These are phyloP conservation scores for Sarcodon aspratus DNA, from an alignment of 768 basidiomycete genomes.

Conservation along the genomic window DNA sequence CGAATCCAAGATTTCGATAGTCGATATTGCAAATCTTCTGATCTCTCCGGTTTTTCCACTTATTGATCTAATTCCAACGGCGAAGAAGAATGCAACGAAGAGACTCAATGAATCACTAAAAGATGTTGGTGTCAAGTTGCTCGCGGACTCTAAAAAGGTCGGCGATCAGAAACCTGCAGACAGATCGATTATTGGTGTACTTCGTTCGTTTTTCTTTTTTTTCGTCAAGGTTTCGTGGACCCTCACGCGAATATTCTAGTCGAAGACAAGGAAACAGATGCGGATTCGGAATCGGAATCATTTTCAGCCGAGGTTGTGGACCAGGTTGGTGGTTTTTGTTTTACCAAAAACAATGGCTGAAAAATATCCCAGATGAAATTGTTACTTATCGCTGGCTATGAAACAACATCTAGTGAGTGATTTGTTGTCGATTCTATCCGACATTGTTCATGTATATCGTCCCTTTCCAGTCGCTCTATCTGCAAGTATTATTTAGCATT, in stretches of 20 bases:
- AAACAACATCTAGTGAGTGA: constrained; percentile 33
- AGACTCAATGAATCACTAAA: constrained; percentile 19
- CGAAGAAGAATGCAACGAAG: constrained; percentile 12
- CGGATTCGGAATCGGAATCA: constrained; percentile 18
- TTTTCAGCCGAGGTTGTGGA: constrained; percentile 30
- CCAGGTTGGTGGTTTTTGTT: constrained; percentile 13
- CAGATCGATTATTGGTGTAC: too few relatives aligned
- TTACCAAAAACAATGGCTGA: constrained; percentile 2
- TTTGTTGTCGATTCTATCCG: not conserved
- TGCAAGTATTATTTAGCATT: too few relatives aligned
- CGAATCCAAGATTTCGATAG: constrained; percentile 4
- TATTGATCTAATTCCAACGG: constrained; percentile 22
- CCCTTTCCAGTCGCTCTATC: not conserved
- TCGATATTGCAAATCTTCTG: constrained; percentile 9
- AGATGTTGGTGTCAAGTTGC: constrained; percentile 21
- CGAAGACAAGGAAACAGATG: constrained; percentile 25
- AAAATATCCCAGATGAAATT: constrained; percentile 20
- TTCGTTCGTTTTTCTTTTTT: too few relatives aligned
- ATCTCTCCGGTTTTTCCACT: constrained; percentile 19
- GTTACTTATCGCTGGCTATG: constrained; percentile 33
- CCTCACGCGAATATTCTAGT: not conserved
- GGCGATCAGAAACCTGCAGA: too few relatives aligned
- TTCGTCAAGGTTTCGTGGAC: too few relatives aligned
- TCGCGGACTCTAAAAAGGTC: constrained; percentile 10
- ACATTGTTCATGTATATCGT: not conserved